Evolutionary conservation across 164 flowering plant species (phyloP).

Genomic region (Litsea cubeba): DNA sequence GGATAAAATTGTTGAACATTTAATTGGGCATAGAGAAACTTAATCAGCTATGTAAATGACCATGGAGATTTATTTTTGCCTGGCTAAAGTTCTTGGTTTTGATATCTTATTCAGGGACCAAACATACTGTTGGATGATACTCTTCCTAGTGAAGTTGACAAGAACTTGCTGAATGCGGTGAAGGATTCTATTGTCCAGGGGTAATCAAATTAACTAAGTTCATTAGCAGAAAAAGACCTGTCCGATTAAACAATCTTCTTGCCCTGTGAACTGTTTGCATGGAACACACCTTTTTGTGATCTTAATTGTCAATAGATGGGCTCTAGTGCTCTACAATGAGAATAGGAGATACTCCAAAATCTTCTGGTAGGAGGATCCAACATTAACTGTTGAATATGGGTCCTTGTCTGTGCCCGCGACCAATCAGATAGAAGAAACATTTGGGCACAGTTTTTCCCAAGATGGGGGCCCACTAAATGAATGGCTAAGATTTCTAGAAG

Average conservation of each 20-base stretch:
- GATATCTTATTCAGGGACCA: conserved; percentile 65
- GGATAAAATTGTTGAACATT: neutral
- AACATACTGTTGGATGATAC: conserved; percentile 94
- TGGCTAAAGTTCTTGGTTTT: neutral
- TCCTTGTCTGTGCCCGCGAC: too few species aligned
- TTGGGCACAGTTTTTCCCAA: too few species aligned
- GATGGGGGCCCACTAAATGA: too few species aligned
- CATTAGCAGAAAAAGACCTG: neutral
- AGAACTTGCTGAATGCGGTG: conserved; percentile 73
- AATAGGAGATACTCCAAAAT: neutral
- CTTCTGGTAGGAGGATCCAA: too few species aligned
- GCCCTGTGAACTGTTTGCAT: too few species aligned
- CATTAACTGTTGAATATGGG: too few species aligned
- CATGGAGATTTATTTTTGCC: neutral
- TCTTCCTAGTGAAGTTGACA: conserved; percentile 94
- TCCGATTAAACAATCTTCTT: too few species aligned
- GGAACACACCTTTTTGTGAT: too few species aligned
- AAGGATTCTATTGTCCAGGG: conserved; percentile 99
- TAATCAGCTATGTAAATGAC: neutral
- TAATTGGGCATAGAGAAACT: neutral
- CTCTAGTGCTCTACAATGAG: too few species aligned
- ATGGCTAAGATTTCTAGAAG: too few species aligned
- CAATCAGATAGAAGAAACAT: too few species aligned
- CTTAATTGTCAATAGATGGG: too few species aligned
- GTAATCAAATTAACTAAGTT: conserved; percentile 31